Conservation (phyloP, 2,329 filamentous ascomycete species). For the Dendrostoma leiphaemia region DNA sequence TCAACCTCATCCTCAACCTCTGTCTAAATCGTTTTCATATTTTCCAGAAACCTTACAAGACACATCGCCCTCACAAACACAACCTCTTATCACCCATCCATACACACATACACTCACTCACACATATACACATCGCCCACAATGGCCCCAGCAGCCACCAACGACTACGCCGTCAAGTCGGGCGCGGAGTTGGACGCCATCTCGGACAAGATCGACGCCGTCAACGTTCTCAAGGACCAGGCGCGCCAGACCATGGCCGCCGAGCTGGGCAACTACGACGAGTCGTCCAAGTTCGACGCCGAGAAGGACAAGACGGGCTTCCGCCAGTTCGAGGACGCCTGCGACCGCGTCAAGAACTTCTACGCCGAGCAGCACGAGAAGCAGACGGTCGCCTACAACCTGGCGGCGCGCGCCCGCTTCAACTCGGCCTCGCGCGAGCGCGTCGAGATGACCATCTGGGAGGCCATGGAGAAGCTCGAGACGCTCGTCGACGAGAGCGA, state of each 20-base stretch:
- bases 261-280: slow-evolving; percentile 18
- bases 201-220: slow-evolving; percentile 33
- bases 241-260: slow-evolving; percentile 9
- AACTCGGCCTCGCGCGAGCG: slow-evolving; percentile 58
- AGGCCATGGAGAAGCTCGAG: slow-evolving; percentile 91
- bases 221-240: slow-evolving; percentile 29
- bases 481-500: slow-evolving; percentile 88
- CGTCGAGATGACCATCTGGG: slow-evolving; percentile 81
- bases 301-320: slow-evolving; percentile 34
- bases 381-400: slow-evolving; percentile 82
- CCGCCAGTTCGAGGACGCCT: slow-evolving; percentile 77
- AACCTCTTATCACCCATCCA: background rate
- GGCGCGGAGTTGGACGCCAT: slow-evolving; percentile 31
- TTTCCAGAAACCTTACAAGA: too few species aligned
- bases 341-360: slow-evolving; percentile 82
- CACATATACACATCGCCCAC: background rate
- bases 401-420: slow-evolving; percentile 73
- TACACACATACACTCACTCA: background rate
- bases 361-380: slow-evolving; percentile 71
- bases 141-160: slow-evolving; percentile 30
- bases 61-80: background rate
- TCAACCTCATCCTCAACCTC: too few species aligned
- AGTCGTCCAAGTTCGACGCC: slow-evolving; percentile 27
- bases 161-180: slow-evolving; percentile 20
- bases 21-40: too few species aligned